Evolutionary conservation across 352 stramenopile genomes (phyloP).

Genomic region (Thraustotheca clavata): DNA sequence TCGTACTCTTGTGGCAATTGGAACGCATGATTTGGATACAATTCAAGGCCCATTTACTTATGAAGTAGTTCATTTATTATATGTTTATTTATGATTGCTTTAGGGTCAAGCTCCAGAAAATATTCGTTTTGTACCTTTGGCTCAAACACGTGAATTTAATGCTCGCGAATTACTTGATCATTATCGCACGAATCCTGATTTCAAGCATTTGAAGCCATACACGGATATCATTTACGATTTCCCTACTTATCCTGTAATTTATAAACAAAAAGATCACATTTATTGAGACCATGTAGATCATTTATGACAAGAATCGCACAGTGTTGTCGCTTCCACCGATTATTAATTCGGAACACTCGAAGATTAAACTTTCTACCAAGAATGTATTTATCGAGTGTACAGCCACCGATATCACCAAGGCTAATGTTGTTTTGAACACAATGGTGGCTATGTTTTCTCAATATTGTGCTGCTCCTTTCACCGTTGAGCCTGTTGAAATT

Average conservation of each 20-base stretch:
- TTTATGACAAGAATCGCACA: slow-evolving; percentile 92
- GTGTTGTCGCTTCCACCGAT: slow-evolving; percentile 98
- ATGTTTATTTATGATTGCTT: neutral
- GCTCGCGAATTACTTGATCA: slow-evolving; percentile 93
- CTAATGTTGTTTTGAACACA: slow-evolving; percentile 99
- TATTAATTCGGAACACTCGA: slow-evolving; percentile 97
- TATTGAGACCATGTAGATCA: slow-evolving; percentile 31
- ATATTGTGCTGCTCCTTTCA: slow-evolving; percentile 96
- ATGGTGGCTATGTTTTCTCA: slow-evolving; percentile 99
- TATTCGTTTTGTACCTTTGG: slow-evolving; percentile 97
- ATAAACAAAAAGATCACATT: neutral
- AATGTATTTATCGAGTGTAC: slow-evolving; percentile 99
- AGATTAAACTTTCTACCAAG: slow-evolving; percentile 95
- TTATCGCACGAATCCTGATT: slow-evolving; percentile 91
- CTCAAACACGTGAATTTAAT: slow-evolving; percentile 84
- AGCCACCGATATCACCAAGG: slow-evolving; percentile 99
- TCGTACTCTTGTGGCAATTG: slow-evolving; percentile 98
- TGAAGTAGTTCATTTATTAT: slow-evolving; percentile 60
- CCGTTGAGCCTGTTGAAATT: slow-evolving; percentile 94
- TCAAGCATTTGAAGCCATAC: slow-evolving; percentile 99
- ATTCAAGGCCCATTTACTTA: slow-evolving; percentile 92
- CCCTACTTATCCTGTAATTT: slow-evolving; percentile 91
- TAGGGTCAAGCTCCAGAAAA: slow-evolving; percentile 87
- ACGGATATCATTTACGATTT: slow-evolving; percentile 99
- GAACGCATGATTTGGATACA: slow-evolving; percentile 98